Base-by-base conservation (phyloP, 2,329 filamentous ascomycete genomes). In the Saccharata proteae region DNA sequence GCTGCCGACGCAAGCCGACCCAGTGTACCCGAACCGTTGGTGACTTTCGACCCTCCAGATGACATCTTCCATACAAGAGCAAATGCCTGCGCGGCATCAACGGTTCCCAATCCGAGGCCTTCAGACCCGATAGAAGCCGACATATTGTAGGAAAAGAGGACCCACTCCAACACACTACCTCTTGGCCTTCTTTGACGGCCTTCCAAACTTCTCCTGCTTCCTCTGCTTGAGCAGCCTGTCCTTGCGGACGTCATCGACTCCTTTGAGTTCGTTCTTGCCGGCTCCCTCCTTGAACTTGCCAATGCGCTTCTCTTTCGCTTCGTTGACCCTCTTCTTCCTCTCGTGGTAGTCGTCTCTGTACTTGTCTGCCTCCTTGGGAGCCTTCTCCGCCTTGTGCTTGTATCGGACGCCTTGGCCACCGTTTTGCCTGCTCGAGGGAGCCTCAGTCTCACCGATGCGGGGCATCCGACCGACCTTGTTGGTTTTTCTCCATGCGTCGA, bases 311-410 rank as follows among this genome's bases (percentile, higher is more conserved):
- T 94, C 82, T 59, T 80, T 80, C 26, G 88, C 86, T 51, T 85
- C 85, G 11, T 76, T 74, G 12, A 90, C 78, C 50, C 83, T 77
- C 76, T 86, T 86, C 76, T 90, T 93, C 62, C 81, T 77, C 52
- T 77, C 75, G 42, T 92, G 68, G 59, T 82, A 98, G 59, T 98
- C 88, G 54, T 88, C 85, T 38, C 90, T 71, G 57, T 72, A 88
- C 61, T 81, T 88, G 64, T 98, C 90, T 6, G 90, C 85, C 46
- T 83, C 75, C 67, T 94, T 96, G 40, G 92, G 90, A 35, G 85
- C 85, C 60, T 72, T 77, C 52, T 90, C 78, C 56, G 77, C 73
- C 59, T 80, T 88, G 62, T 98, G 90, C 64, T 80, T 82, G 65
- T 80, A 93, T 39, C 77, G 67, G 34, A 64, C 69, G 3, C 67